Evolutionary conservation across 179 eudicot genomes (phyloP).

Genomic region (Corrigiola litoralis): DNA sequence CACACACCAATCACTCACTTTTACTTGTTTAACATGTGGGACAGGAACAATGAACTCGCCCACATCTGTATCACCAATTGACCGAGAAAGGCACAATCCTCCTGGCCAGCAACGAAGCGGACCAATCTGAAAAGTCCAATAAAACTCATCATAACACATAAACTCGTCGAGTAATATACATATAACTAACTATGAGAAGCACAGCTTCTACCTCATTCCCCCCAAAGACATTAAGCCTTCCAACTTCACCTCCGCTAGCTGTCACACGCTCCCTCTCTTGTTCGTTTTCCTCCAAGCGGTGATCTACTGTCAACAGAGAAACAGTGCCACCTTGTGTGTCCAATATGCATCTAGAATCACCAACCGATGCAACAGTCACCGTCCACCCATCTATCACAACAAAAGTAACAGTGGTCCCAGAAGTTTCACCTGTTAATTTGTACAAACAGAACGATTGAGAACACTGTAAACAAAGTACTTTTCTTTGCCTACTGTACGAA

Average conservation of each 20-base stretch:
- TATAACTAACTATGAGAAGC: slow-evolving; percentile 2
- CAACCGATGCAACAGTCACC: slow-evolving; percentile 83
- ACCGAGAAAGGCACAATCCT: slow-evolving; percentile 81
- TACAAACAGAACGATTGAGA: not conserved
- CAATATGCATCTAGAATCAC: slow-evolving; percentile 82
- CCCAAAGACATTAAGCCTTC: slow-evolving; percentile 63
- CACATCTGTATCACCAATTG: slow-evolving; percentile 87
- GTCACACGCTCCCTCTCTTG: slow-evolving; percentile 81
- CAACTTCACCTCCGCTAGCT: slow-evolving; percentile 84
- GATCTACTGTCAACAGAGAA: slow-evolving; percentile 73
- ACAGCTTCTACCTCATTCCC: slow-evolving; percentile 54
- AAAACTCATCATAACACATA: slow-evolving; percentile 3
- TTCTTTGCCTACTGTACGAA: not conserved
- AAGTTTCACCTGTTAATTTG: slow-evolving; percentile 54
- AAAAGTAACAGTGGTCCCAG: slow-evolving; percentile 78
- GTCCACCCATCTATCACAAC: slow-evolving; percentile 87
- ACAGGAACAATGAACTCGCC: slow-evolving; percentile 85
- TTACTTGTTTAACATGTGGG: slow-evolving; percentile 92
- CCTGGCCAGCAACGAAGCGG: slow-evolving; percentile 93
- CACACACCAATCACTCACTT: slow-evolving; percentile 33
- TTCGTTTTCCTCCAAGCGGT: slow-evolving; percentile 69
- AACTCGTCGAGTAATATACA: not conserved
- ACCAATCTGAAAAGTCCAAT: slow-evolving; percentile 46
- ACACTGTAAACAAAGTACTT: not conserved
- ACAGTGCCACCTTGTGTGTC: slow-evolving; percentile 77